Evolutionary conservation across 805 yeast genomes (phyloP), one percentile per base, ranked within the genome.

Genomic region (Yarrowia sp.): DNA sequence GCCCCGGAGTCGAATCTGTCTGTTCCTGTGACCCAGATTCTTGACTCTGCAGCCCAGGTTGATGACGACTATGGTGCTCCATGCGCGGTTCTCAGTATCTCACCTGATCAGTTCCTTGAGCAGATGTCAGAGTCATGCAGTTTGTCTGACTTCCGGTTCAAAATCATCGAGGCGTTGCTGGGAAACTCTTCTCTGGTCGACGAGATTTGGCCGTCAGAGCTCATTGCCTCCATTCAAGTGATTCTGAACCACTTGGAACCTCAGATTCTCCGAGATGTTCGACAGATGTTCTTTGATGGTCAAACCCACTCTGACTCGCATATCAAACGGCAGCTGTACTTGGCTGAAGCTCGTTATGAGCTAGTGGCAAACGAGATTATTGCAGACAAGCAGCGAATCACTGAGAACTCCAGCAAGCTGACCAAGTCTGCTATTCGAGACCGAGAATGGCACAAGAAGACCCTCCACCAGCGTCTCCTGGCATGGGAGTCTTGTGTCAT

Each of bases 401-500:
- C 63, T 1, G 63, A 58, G 21, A 40, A 32, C 28, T 14, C 51
- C 30, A 36, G 14, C 24, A 58, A 58, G n/a, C 19, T 35, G 11
- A 46, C 46, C 16, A 48, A 36, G 17, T 36, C 62, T 11, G 44
- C 63, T 2, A 16, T 62, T 1, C 21, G 44, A 10, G 65, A 46
- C 33, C 24, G 38, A 32, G 65, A 62, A 19, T 62, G 62, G 48
- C 43, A 33, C 28, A 40, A 48, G 12, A 36, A 12, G 43, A 35
- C 41, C 4, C 44, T 46, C 4, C 43, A 52, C 32, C 62, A 52
- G 21, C 62, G 63, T 41, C 43, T 59, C 0, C 11, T 54, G 10
- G 49, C 49, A 3, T 56, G 63, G 63, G 51, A 56, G n/a, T 52
- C 63, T 9, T 62, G 30, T 21, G 67, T 21, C 70, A 70, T 51